A percentile compares a stretch with the other conserved stretches of the same genome.
Evolutionary conservation across 2,329 filamentous ascomycete species (phyloP).

Genomic region (Colletotrichum sp.): DNA sequence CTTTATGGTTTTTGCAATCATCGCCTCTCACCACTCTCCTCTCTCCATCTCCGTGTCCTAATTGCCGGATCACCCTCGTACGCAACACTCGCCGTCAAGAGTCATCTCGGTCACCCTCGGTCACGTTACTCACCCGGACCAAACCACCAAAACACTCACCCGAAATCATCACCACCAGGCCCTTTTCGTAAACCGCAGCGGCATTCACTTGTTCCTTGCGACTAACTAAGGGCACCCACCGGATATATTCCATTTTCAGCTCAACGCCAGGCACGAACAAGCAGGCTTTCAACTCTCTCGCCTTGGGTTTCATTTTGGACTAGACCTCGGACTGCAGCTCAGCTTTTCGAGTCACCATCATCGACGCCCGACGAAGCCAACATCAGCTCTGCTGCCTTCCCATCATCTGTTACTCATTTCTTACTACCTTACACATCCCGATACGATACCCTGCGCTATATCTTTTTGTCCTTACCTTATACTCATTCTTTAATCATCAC

Average conservation of each 20-base stretch:
- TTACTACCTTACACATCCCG: neutral
- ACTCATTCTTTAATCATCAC: slow-evolving; percentile 16
- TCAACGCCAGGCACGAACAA: slow-evolving; percentile 7
- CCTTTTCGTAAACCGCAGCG: slow-evolving; percentile 38
- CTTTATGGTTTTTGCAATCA: slow-evolving; percentile 19
- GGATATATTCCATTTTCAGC: slow-evolving; percentile 6
- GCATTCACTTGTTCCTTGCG: slow-evolving; percentile 58
- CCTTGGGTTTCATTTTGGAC: neutral
- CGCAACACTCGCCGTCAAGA: slow-evolving; percentile 17
- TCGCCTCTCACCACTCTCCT: slow-evolving; percentile 15
- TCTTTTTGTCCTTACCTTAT: slow-evolving; percentile 5
- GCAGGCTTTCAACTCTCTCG: slow-evolving; percentile 9
- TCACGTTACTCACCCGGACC: slow-evolving; percentile 18
- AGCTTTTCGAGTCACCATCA: neutral
- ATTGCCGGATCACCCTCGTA: slow-evolving; percentile 21
- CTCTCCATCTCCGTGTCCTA: slow-evolving; percentile 20
- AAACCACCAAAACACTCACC: neutral
- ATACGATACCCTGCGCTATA: slow-evolving; percentile 7
- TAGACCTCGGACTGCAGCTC: neutral
- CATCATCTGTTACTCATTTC: neutral
- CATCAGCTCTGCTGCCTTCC: neutral
- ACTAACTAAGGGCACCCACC: slow-evolving; percentile 23
- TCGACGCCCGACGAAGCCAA: neutral
- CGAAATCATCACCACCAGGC: slow-evolving; percentile 20
- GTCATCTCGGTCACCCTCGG: slow-evolving; percentile 17